Base-by-base conservation (phyloP, 495 filamentous ascomycete genomes). In the Neurospora intermedia region DNA sequence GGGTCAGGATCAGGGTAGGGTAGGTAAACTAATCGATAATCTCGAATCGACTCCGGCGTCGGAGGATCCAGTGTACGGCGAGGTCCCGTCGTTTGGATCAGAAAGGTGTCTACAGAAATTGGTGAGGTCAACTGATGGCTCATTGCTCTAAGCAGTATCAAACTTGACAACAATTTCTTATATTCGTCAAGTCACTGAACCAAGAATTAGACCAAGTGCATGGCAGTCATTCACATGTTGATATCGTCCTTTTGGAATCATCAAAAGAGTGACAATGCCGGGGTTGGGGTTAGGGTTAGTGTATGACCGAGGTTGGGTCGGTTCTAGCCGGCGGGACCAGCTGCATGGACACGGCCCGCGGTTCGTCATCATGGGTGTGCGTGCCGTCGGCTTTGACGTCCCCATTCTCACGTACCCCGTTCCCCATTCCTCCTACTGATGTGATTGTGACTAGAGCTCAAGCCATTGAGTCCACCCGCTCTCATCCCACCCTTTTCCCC, bases 231-330 rank as follows among this genome's bases (percentile, higher is more conserved):
- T 45, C 46, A 69, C 66, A 73, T 59, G 54, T 31, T 62, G 42
- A 18, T n/a, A 46, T 46, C 11, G n/a, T 31, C 31, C 20, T 38
- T n/a, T n/a, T 18, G 11, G 70, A 23, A 41, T 46, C 13, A 31
- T 16, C 6, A 31, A 27, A 42, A 8, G 16, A 10, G n/a, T 46
- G 9, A 31, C 7, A 31, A 11, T 46, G 16, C 27, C 70, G 73
- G 76, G 79, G 78, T 79, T 80, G 77, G 77, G 78, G 75, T 11
- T 75, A 43, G 45, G 54, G 54, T 11, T 75, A 43, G 45, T 23
- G 54, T 31, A 13, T 20, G 76, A 73, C 80, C 80, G 79, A 82
- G 82, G 81, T 80, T 79, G 77, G 76, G 72, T 75, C 81, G 81
- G 81, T 75, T 75, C 76, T 82, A 77, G 81, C 77, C 79, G 77